Base-by-base conservation (phyloP, 1,139 yeast genomes). In the Scheffersomyces lignicola region DNA sequence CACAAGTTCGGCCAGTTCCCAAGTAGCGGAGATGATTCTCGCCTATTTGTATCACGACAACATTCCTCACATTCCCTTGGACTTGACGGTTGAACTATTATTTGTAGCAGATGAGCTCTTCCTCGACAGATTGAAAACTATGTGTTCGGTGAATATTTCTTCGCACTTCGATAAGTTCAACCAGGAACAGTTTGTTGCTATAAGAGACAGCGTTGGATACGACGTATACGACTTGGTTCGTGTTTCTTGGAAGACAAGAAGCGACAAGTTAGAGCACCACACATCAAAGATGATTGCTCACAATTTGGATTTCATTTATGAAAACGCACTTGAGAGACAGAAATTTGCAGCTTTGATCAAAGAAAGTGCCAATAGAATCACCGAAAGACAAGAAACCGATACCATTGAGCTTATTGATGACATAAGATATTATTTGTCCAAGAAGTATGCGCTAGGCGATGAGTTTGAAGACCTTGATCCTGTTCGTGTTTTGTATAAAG, bases 351-450 rank as follows among this genome's bases (percentile, higher is more conserved):
- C 31, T 1, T 42, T 67, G 12, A 56, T 69, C 10, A 32, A 31
- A 47, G 68, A 67, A 32, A 75, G 84, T 50, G 84, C 94, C 0
- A 49, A 54, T 9, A 63, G 88, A 47, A 83, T 85, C 38, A 53
- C 69, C 15, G 61, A 59, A 12, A 70, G 94, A 52, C 81, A 85
- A 47, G 85, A 78, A 39, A 81, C 86, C 0, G 95, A 85, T 58
- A 82, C 94, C 1, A 82, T 85, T 52, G 95, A 85, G 49, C 61
- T 85, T 44, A 65, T 85, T 26, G 95, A 85, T 58, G 95, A 85
- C 58, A 80, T 85, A 8, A 65, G 90, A 41, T 85, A 73, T 54
- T 83, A 80, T 45, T 56, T 85, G 36, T 59, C 72, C 3, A 70
- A 73, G 49, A 77, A 74, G 44, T 73, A 73, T 43, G 56, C 60